A percentile compares a stretch with the other conserved stretches of the same genome.
These are phyloP conservation scores for Melaleuca quinquenervia DNA, from an alignment of 345 rosid genomes.

Conservation along the genomic window DNA sequence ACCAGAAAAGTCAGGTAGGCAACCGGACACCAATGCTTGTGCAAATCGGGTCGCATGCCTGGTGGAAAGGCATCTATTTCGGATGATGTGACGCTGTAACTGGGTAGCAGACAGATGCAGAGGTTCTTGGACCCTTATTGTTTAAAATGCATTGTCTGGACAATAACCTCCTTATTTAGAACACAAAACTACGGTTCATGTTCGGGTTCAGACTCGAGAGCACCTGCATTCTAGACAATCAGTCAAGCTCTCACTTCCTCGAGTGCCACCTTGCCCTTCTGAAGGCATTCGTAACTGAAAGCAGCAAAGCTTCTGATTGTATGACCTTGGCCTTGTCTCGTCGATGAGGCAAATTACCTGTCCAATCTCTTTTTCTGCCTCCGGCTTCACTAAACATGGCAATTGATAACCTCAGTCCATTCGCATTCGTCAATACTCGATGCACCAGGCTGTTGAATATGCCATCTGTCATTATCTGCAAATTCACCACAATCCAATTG, in stretches of 20 bases:
- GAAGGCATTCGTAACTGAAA: slow-evolving; percentile 30
- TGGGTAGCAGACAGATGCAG: background rate
- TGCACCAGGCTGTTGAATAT: slow-evolving; percentile 40
- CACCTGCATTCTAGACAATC: background rate
- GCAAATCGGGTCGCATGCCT: background rate
- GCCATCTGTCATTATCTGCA: slow-evolving; percentile 51
- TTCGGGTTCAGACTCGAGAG: background rate
- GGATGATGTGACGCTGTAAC: background rate
- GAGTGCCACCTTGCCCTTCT: slow-evolving; percentile 26
- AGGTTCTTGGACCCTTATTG: background rate
- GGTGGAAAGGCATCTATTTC: background rate
- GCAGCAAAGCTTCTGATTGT: slow-evolving; percentile 32
- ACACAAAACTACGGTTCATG: background rate
- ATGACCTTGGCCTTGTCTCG: slow-evolving; percentile 24
- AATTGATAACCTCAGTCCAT: slow-evolving; percentile 25
- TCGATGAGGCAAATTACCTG: slow-evolving; percentile 18
- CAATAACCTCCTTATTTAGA: background rate
- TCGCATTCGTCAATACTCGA: slow-evolving; percentile 35
- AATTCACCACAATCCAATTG: background rate
- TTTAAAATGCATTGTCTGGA: background rate
- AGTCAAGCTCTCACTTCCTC: slow-evolving; percentile 12
- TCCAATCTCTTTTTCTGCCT: slow-evolving; percentile 19
- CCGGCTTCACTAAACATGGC: slow-evolving; percentile 36
- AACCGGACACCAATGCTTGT: background rate
- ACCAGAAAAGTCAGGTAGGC: background rate